Evolutionary conservation across 306 rosid genomes (phyloP), one percentile per base, ranked within the genome.

Genomic region (Calophaca sinica): DNA sequence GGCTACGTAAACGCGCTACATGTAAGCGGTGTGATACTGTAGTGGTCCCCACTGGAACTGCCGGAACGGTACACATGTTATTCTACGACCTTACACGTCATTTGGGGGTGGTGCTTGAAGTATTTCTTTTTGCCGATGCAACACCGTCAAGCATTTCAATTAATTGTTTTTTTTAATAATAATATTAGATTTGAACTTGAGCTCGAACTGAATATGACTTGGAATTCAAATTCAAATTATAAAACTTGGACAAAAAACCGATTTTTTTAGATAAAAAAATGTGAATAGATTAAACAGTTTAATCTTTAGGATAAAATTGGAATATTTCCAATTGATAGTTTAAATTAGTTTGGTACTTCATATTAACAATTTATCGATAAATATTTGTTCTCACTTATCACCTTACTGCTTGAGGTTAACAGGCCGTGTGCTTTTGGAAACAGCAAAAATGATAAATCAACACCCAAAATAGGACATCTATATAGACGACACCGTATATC

Each of bases 1-100:
- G 46, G 76, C 41, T 42, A n/a, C 10, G 32, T 57, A 20, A 66
- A 84, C 90, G 88, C 88, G 84, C 86, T 65, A 67, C 57, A 10
- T n/a, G 42, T 67, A 75, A 80, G 78, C 55, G 58, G 50, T 61
- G 28, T 4, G 65, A 32, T 41, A 31, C 3, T 10, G 50, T 4
- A 2, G 57, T 26, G 79, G 74, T 79, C 83, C 83, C 69, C 48
- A 36, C 78, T 1, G 31, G 38, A 50, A 36, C 71, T 20, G 1
- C 26, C 26, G 26, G 26, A 20, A 20, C 26, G 26, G 1, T 20
- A 20, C 26, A 20, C 26, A 20, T 20, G 26, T 20, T 20, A 20
- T 20, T 20, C 26, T 20, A 20, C 26, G 26, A 20, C 26, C 26
- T 15, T 4, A 53, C 33, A 12, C 60, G n/a, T 31, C 2, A 0